Conservation (phyloP, 768 basidiomycete genomes). For the Pleurotus djamor region DNA sequence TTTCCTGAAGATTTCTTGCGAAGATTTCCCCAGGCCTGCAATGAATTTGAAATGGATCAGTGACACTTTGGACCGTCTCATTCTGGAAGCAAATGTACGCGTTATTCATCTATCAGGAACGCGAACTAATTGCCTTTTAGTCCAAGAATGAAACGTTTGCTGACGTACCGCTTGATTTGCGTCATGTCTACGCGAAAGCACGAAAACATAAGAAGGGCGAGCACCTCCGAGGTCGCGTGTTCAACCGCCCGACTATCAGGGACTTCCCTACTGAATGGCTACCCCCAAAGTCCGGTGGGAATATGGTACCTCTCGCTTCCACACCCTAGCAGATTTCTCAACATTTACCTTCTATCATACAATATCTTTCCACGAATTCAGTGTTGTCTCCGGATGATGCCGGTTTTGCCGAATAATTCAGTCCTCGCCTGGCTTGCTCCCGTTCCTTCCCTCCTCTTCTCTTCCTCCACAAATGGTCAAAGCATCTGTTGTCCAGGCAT, state of each 20-base stretch:
- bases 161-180: conserved; percentile 76
- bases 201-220: conserved; percentile 75
- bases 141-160: conserved; percentile 43
- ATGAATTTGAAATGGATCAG: conserved; percentile 97
- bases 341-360: neutral
- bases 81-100: conserved; percentile 86
- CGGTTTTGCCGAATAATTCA: neutral
- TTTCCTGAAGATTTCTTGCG: conserved; percentile 88
- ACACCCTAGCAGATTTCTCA: neutral
- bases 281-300: conserved; percentile 24
- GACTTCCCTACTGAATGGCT: conserved; percentile 92
- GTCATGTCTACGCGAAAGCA: conserved; percentile 73
- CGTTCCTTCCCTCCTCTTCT: neutral
- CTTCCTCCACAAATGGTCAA: conserved; percentile 27
- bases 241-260: conserved; percentile 59
- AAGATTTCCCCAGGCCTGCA: conserved; percentile 75
- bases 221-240: conserved; percentile 52
- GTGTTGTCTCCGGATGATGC: neutral
- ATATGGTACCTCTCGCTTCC: neutral
- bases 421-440: neutral
- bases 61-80: conserved; percentile 76
- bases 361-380: neutral
- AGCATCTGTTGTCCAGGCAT: conserved; percentile 53
- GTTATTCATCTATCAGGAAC: conserved; percentile 12
- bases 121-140: conserved; percentile 20